Evolutionary conservation across 139 green algal genomes (phyloP), one percentile per base, ranked within the genome.

Genomic region (Tetratostichococcus sp.): DNA sequence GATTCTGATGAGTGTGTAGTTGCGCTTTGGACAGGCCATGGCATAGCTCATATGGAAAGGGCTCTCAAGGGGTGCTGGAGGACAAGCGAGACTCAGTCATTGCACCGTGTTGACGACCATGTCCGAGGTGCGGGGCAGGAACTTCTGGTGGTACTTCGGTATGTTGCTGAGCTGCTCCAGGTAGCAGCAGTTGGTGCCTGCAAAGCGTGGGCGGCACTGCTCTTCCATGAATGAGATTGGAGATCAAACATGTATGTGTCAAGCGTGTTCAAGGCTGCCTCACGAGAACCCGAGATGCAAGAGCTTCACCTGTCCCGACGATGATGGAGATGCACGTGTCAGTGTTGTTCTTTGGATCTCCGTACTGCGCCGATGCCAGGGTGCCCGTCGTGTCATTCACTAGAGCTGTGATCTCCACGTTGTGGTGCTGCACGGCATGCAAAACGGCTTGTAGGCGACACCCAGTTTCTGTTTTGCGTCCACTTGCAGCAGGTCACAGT

Each of bases 361-460:
- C 43, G 77, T 95, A 97, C 35, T 83, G 76, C 43, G 75, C 59
- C 0, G 82, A 86, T 1, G 90, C 82, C 39, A 96, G 79, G 19
- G 88, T 86, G 11, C 81, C 89, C 28, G 96, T 88, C 0, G 90
- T 92, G 85, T 97, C 91, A 58, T 97, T 97, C 39, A 97, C 79
- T 23, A 97, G 73, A 5, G 83, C 86, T 8, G 75, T 58, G 26
- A 93, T 81, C 3, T 68, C 35, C 4, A 76, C 84, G 8, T 79
- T 59, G 34, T 82, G 2, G 21, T 75, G 76, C 74, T 67, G 71
- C 25, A 57, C 17, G 50, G 33, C 5, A 39, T 32, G 72, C 0
- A 77, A 1, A 1, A 65, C 19, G 28, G 11, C 32, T 68, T 5
- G 17, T 30, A 35, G n/a, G n/a, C n/a, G n/a, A n/a, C n/a, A n/a